These are phyloP conservation scores for Xylaria flabelliformis DNA, from an alignment of 495 filamentous ascomycete genomes.

Conservation along the genomic window DNA sequence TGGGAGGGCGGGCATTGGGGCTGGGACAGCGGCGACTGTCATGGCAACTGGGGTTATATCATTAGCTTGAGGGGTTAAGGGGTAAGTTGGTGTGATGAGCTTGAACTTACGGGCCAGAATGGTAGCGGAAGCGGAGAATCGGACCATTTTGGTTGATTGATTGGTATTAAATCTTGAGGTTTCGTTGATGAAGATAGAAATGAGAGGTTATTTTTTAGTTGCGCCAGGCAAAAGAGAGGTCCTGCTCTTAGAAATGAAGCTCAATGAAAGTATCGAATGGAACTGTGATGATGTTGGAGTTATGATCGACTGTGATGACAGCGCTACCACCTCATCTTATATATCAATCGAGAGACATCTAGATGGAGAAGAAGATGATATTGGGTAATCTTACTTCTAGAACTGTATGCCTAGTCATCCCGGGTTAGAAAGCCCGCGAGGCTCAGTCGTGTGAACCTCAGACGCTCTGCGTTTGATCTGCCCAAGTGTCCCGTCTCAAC, in stretches of 20 bases:
- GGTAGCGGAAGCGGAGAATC: slow-evolving; percentile 18
- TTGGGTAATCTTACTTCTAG: neutral
- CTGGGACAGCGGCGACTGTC: slow-evolving; percentile 28
- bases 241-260: slow-evolving; percentile 17
- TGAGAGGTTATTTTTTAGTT: neutral
- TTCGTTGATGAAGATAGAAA: neutral
- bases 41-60: slow-evolving; percentile 20
- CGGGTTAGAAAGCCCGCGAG: slow-evolving; percentile 22
- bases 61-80: neutral
- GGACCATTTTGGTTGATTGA: slow-evolving; percentile 23
- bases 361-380: neutral
- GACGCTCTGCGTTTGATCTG: slow-evolving; percentile 22
- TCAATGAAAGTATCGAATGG: slow-evolving; percentile 1
- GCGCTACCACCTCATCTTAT: slow-evolving; percentile 1
- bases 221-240: slow-evolving; percentile 3
- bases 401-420: neutral
- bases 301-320: neutral
- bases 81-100: neutral
- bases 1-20: slow-evolving; percentile 25
- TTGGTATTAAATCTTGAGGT: neutral
- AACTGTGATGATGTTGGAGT: slow-evolving; percentile 6
- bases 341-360: slow-evolving; percentile 1
- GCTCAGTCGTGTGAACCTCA: slow-evolving; percentile 24
- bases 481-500: neutral
- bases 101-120: slow-evolving; percentile 23